Evolutionary conservation across 129 eudicot species (phyloP).

Genomic region (Saposhnikovia divaricata): DNA sequence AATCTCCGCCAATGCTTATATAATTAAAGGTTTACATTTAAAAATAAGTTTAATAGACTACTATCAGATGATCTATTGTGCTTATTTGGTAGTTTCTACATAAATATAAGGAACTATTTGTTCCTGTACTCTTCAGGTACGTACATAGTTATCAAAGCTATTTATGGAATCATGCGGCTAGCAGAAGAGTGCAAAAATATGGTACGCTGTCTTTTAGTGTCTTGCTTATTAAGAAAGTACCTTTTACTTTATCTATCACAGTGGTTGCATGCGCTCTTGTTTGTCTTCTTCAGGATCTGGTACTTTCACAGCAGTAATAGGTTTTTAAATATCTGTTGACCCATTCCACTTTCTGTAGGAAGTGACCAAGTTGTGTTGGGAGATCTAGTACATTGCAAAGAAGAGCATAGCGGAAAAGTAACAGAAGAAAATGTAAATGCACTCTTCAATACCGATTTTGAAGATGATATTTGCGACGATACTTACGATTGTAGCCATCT

Average conservation of each 20-base stretch:
- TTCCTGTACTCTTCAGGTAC: constrained; percentile 41
- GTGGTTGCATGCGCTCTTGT: neutral
- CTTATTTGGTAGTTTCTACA: neutral
- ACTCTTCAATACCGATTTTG: constrained; percentile 26
- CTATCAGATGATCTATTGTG: neutral
- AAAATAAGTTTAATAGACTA: neutral
- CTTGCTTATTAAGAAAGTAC: neutral
- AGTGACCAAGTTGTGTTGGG: constrained; percentile 62
- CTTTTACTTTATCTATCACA: neutral
- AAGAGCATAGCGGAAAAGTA: constrained; percentile 29
- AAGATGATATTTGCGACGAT: constrained; percentile 33
- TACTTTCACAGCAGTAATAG: neutral
- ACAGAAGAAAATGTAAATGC: constrained; percentile 24
- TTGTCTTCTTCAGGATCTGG: neutral
- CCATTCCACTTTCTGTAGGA: constrained; percentile 34
- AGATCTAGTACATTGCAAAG: constrained; percentile 73
- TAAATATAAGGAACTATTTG: too few relatives aligned
- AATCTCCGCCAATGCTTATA: neutral
- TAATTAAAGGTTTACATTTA: neutral
- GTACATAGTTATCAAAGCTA: constrained; percentile 93
- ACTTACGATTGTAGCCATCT: constrained; percentile 28
- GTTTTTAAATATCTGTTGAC: neutral
- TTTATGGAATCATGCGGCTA: constrained; percentile 88
- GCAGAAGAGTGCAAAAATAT: constrained; percentile 70
- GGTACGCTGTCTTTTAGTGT: constrained; percentile 33